phyloP scores from a whole-genome alignment of 805 yeast genomes.

The Nakazawaea ernobii region DNA sequence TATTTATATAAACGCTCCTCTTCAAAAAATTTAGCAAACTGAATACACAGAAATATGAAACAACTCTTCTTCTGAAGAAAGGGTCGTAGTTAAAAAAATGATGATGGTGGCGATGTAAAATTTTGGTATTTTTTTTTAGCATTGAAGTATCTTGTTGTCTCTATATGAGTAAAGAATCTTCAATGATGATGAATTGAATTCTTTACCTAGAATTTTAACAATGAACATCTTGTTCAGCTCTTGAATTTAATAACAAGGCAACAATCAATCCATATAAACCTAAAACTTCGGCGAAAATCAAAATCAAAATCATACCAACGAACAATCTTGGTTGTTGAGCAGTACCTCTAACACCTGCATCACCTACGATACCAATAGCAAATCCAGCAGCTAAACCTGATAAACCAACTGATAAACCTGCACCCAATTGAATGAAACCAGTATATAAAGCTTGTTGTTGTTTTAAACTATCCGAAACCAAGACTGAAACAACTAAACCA shows the following conservation, averaged over 20 bases:
- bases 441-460: slow-evolving; percentile 93
- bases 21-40: neutral
- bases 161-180: no score
- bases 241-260: slow-evolving; percentile 94
- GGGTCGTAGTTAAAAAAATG: no score
- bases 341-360: slow-evolving; percentile 98
- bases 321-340: slow-evolving; percentile 98
- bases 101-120: no score
- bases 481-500: slow-evolving; percentile 93
- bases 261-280: slow-evolving; percentile 98
- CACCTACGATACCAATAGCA: slow-evolving; percentile 99
- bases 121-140: no score
- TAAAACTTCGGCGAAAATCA: slow-evolving; percentile 97
- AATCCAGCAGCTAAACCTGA: slow-evolving; percentile 98
- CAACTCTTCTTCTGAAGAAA: no score
- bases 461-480: slow-evolving; percentile 82
- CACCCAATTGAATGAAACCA: slow-evolving; percentile 97
- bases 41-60: no score
- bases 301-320: slow-evolving; percentile 97
- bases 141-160: no score
- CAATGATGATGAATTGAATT: no score
- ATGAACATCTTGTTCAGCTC: slow-evolving; percentile 88
- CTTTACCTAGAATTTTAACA: slow-evolving; percentile 41
- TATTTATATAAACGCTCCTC: neutral
- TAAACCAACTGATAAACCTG: slow-evolving; percentile 95